Evolutionary conservation across 805 yeast genomes (phyloP).

Genomic region (Grigorovia transvaalensis): DNA sequence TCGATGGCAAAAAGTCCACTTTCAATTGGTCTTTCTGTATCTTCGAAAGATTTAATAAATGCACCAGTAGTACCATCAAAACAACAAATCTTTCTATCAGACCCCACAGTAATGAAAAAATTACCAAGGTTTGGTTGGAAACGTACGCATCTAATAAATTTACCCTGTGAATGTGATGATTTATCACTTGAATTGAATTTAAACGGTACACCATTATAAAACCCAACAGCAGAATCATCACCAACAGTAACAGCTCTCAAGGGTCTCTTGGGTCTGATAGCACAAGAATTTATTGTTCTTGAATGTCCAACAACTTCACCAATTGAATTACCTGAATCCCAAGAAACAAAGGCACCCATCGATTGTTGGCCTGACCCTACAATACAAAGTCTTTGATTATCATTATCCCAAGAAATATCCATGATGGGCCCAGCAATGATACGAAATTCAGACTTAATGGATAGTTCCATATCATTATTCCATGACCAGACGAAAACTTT

Average conservation of each 20-base stretch:
- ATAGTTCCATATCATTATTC: constrained; percentile 25
- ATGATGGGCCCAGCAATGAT: constrained; percentile 72
- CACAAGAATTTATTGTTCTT: constrained; percentile 71
- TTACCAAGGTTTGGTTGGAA: constrained; percentile 70
- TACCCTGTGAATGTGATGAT: constrained; percentile 52
- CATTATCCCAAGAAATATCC: constrained; percentile 88
- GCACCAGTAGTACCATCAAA: constrained; percentile 90
- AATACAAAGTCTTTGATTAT: constrained; percentile 73
- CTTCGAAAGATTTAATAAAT: constrained; percentile 39
- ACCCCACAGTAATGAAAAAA: constrained; percentile 63
- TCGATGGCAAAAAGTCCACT: constrained; percentile 76
- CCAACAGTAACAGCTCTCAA: constrained; percentile 88
- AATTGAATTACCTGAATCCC: constrained; percentile 92
- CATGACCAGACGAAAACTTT: constrained; percentile 80
- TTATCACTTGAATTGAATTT: constrained; percentile 66
- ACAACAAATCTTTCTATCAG: constrained; percentile 65
- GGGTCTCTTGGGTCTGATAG: constrained; percentile 78
- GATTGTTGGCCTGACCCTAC: constrained; percentile 91
- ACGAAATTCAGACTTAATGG: constrained; percentile 69
- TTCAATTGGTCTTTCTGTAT: constrained; percentile 38
- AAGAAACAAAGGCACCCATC: constrained; percentile 85
- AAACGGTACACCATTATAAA: constrained; percentile 89
- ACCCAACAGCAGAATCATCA: constrained; percentile 79
- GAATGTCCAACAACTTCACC: constrained; percentile 95
- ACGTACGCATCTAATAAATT: constrained; percentile 69